These are phyloP conservation scores for Dissophora globulifera DNA, from an alignment of 192 early-diverging fungal genomes.

Conservation along the genomic window DNA sequence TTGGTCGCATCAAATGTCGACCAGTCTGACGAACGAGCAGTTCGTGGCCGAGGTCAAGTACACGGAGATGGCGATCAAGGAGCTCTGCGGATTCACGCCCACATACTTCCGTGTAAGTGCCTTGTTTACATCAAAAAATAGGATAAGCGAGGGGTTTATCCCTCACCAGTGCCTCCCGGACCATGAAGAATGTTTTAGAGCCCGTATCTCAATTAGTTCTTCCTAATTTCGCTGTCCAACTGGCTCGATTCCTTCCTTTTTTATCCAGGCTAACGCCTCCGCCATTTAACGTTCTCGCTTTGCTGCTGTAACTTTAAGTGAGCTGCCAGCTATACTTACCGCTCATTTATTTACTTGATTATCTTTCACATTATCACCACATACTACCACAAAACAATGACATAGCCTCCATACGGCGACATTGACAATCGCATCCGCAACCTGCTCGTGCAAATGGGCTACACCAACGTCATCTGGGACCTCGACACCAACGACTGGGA, in stretches of 20 bases:
- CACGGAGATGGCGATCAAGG: constrained; percentile 66
- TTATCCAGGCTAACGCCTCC: neutral
- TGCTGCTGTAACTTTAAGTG: too few relatives aligned
- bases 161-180: too few relatives aligned
- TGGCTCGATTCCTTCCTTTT: neutral
- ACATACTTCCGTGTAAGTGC: constrained; percentile 59
- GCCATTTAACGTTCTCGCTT: too few relatives aligned
- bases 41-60: constrained; percentile 76
- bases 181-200: too few relatives aligned
- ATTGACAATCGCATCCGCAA: constrained; percentile 37
- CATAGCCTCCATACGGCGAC: constrained; percentile 44
- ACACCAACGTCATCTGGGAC: constrained; percentile 65
- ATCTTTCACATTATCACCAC: too few relatives aligned
- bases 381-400: too few relatives aligned
- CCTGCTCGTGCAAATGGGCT: constrained; percentile 40
- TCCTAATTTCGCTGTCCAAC: neutral
- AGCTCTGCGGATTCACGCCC: constrained; percentile 60
- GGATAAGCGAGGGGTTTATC: too few relatives aligned
- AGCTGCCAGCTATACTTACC: too few relatives aligned
- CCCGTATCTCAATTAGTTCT: too few relatives aligned
- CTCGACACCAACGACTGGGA: constrained; percentile 64
- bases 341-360: too few relatives aligned
- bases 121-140: neutral
- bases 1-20: constrained; percentile 67
- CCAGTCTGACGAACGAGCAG: constrained; percentile 70